phyloP scores from a whole-genome alignment of 2,329 filamentous ascomycete species.

The Calonectria pseudoturangicola region DNA sequence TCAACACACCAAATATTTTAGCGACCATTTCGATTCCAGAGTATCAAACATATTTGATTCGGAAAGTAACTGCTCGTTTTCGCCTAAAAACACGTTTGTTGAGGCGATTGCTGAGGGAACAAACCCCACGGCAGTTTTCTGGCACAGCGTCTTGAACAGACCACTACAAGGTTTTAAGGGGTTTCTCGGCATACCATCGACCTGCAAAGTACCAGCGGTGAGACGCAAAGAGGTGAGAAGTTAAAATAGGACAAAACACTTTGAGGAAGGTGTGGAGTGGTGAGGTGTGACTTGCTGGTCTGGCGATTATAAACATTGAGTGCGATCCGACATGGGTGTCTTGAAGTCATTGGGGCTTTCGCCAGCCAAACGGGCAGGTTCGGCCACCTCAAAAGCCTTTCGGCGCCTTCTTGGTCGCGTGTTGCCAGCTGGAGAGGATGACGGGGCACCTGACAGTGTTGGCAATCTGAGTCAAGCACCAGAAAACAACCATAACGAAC shows the following conservation, averaged over 20 bases:
- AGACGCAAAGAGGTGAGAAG: background rate
- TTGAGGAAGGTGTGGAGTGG: background rate
- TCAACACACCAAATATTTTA: background rate
- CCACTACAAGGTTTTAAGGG: background rate
- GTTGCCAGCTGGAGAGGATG: constrained; percentile 50
- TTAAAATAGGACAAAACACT: background rate
- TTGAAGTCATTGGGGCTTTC: constrained; percentile 41
- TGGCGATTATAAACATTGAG: background rate
- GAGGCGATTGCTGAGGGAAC: background rate
- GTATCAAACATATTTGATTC: background rate
- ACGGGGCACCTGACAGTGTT: constrained; percentile 39
- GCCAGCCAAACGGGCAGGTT: constrained; percentile 53
- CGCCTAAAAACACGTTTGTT: background rate
- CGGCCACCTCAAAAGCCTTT: constrained; percentile 51
- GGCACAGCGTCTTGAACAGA: background rate
- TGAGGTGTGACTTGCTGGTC: background rate
- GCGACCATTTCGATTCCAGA: background rate
- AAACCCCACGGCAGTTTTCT: background rate
- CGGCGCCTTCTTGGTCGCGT: constrained; percentile 57
- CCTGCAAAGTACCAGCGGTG: background rate
- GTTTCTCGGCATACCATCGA: background rate
- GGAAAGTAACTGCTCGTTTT: background rate
- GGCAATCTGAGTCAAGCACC: constrained; percentile 6
- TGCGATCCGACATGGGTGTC: constrained; percentile 48
- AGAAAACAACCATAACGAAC: background rate